These are phyloP conservation scores for Saturnispora galanensis DNA, from an alignment of 805 yeast species.

Conservation along the genomic window DNA sequence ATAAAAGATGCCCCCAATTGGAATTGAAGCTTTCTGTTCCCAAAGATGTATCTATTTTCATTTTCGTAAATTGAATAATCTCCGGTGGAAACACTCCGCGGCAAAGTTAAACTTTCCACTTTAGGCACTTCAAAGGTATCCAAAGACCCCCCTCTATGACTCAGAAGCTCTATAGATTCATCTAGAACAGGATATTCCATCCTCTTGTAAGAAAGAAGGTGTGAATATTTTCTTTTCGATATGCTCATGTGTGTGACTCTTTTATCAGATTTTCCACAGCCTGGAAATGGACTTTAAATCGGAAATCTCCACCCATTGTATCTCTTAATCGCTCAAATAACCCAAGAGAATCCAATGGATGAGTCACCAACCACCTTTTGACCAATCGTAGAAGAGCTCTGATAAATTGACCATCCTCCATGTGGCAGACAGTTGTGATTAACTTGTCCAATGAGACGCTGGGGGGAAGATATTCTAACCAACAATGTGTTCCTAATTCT, in stretches of 20 bases:
- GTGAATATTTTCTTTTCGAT: background rate
- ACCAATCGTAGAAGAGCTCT: background rate
- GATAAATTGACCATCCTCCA: background rate
- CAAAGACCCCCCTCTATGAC: background rate
- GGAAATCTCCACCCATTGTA: no score
- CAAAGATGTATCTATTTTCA: conserved; percentile 29
- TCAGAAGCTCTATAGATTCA: background rate
- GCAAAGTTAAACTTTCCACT: no score
- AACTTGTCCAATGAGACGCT: background rate
- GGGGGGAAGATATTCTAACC: conserved; percentile 2
- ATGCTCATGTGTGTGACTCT: background rate
- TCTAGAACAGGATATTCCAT: background rate
- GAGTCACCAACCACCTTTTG: background rate
- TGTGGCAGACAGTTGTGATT: background rate
- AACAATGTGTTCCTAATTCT: background rate
- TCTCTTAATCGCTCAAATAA: no score
- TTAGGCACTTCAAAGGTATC: background rate
- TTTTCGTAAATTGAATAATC: conserved; percentile 26
- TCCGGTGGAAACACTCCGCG: background rate
- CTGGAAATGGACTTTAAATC: no score
- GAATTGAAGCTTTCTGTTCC: conserved; percentile 29
- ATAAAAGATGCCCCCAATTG: conserved; percentile 35
- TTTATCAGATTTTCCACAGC: no score
- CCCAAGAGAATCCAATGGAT: background rate
- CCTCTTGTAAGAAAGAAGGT: background rate